Percentiles rank a stretch among this genome's conserved stretches.
Conservation (phyloP, 208 protist genomes). For the Acanthamoeba royreba region DNA sequence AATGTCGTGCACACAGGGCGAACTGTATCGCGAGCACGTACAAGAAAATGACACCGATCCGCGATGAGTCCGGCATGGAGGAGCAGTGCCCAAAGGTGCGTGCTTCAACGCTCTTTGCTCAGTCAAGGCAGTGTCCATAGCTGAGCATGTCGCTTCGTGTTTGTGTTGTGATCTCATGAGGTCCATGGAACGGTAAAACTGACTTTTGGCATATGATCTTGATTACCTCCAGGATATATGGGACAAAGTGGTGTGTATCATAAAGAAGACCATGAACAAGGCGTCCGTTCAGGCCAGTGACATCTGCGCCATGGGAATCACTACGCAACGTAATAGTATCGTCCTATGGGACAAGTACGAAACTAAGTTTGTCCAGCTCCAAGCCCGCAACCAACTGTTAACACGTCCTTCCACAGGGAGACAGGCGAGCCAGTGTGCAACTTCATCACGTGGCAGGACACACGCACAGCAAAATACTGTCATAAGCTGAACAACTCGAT, state of each 20-base stretch:
- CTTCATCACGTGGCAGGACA: slow-evolving; percentile 5
- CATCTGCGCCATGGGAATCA: slow-evolving; percentile 10
- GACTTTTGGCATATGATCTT: background rate
- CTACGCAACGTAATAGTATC: background rate
- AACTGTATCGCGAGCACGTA: background rate
- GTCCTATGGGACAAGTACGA: background rate
- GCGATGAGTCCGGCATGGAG: background rate
- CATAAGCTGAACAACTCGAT: background rate
- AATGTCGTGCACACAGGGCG: background rate
- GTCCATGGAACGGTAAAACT: background rate
- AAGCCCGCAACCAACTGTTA: background rate
- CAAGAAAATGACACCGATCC: background rate
- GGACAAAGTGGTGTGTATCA: background rate
- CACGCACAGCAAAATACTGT: background rate
- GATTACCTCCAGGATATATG: background rate
- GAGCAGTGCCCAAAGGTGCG: background rate
- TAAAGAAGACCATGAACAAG: background rate
- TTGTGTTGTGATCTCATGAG: background rate
- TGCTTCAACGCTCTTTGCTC: background rate
- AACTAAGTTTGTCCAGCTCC: background rate
- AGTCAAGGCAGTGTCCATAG: too few relatives aligned
- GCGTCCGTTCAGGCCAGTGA: background rate
- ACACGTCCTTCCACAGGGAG: background rate
- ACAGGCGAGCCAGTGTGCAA: background rate
- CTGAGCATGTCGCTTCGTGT: background rate